Evolutionary conservation across 441 rosid genomes (phyloP), one percentile per base, ranked within the genome.

Genomic region (Melastoma candidum): DNA sequence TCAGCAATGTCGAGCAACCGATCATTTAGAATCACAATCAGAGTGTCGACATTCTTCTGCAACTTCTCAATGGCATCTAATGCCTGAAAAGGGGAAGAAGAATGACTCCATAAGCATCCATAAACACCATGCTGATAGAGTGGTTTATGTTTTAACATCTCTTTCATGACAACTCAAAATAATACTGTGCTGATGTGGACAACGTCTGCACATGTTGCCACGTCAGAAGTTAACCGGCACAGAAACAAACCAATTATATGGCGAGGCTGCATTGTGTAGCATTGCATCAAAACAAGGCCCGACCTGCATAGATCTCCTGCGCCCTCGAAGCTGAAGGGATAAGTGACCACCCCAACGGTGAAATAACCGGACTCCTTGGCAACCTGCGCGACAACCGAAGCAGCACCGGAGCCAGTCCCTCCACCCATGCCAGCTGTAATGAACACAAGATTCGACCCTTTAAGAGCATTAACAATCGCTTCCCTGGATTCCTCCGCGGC

Each of bases 361-460:
- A 92, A 76, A 64, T 88, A 88, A 44, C 97, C 98, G 17, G 94
- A 93, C 45, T 92, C 98, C 61, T 79, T 92, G 3, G 95, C 60
- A 59, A 92, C 82, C 73, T 84, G 96, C 53, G 97, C 98, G 26
- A 92, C 95, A 22, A 92, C 94, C 24, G 98, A 96, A 29, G 98
- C 98, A 82, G 98, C 98, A 63, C 98, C 98, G 9, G 98, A 92
- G 5, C 98, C 98, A 27, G 98, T 92, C 26, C 98, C 98, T 67
- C 98, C 98, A 70, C 98, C 98, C 96, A 92, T 92, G 67, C 98
- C 98, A 44, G 96, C 95, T 17, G 98, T 85, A 49, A 92, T 74
- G 71, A 92, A 92, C 73, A 92, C 96, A 74, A 92, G 96, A 71
- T 92, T 96, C 44, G 98, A 92, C 44, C 98, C 98, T 69, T 85